Conservation (phyloP, 78 protist species). For the Dictyostelium citrinum region DNA sequence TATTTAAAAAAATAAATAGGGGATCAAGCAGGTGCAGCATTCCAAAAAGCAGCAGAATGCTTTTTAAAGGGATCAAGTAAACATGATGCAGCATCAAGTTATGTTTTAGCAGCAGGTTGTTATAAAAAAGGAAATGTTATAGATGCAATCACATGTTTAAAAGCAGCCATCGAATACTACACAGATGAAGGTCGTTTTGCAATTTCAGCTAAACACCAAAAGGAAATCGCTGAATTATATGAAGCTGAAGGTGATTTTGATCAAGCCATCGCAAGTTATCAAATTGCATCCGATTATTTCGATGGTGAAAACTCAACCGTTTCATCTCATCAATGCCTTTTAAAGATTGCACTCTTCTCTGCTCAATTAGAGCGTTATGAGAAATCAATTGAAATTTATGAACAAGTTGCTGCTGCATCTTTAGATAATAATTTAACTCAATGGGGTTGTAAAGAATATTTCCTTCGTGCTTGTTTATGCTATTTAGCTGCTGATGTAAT, state of each 20-base stretch:
- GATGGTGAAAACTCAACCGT: slow-evolving; percentile 74
- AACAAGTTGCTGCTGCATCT: slow-evolving; percentile 74
- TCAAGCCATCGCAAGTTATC: slow-evolving; percentile 69
- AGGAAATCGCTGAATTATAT: slow-evolving; percentile 85
- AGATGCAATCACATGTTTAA: slow-evolving; percentile 58
- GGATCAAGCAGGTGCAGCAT: slow-evolving; percentile 85
- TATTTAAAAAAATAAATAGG: slow-evolving; percentile 34
- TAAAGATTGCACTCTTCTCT: slow-evolving; percentile 77
- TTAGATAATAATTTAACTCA: slow-evolving; percentile 80
- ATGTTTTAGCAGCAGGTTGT: slow-evolving; percentile 72
- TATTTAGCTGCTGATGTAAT: slow-evolving; percentile 63
- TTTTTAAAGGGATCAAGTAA: slow-evolving; percentile 41
- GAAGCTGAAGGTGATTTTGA: slow-evolving; percentile 81
- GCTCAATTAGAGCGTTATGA: slow-evolving; percentile 59
- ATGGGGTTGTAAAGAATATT: slow-evolving; percentile 83
- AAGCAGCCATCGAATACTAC: slow-evolving; percentile 72
- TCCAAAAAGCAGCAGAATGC: slow-evolving; percentile 66
- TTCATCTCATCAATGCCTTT: slow-evolving; percentile 60
- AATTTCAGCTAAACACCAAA: slow-evolving; percentile 84
- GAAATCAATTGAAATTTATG: slow-evolving; percentile 80
- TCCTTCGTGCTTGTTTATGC: slow-evolving; percentile 79
- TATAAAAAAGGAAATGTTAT: slow-evolving; percentile 70
- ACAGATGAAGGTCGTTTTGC: slow-evolving; percentile 79
- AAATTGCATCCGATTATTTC: slow-evolving; percentile 85
- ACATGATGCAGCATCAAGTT: slow-evolving; percentile 83